Evolutionary conservation across 208 protist species (phyloP), one percentile per base, ranked within the genome.

Genomic region (Acanthamoeba quina): DNA sequence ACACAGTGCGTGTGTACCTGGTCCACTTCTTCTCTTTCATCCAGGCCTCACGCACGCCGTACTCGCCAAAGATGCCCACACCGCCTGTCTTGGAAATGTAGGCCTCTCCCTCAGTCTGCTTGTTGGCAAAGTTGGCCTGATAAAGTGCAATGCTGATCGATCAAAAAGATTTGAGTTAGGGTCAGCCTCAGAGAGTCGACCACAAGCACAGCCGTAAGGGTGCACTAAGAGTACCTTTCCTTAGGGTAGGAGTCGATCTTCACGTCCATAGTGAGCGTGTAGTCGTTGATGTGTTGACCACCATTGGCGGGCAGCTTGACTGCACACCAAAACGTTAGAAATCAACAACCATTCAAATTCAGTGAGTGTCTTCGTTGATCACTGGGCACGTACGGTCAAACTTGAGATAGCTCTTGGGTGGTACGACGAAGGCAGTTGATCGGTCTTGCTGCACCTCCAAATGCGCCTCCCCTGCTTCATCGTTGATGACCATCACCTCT

Each of bases 61-160:
- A 93, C 37, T 93, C 90, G 56, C 90, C 90, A 37, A 93, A 93
- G 15, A 93, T 93, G 49, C 90, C 90, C 26, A 93, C 90, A 34
- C 90, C 90, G 60, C 90, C 90, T 5, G 70, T 93, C 44, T 93
- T 93, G 34, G 52, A 72, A 44, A 93, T 93, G 90, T 93, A 93
- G 54, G 90, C 90, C 72, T 93, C 90, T 78, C 90, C 90, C 60
- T 93, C 90, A 54, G 70, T 93, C 34, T 78, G 90, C 70, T 83
- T 93, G 31, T 93, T 78, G 62, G 62, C 68, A 41, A 72, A 93
- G 41, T 93, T 93, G 90, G 90, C 90, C 37, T 93, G 90, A 26
- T 85, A 93, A n/a, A 93, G 72, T 29, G 88, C 37, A 31, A 92
- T 70, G 64, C 88, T 92, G 24, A 64, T 29, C 15, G 5, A n/a